Evolutionary conservation across 208 protist species (phyloP), one percentile per base, ranked within the genome.

Genomic region (Leishmania guyanensis): DNA sequence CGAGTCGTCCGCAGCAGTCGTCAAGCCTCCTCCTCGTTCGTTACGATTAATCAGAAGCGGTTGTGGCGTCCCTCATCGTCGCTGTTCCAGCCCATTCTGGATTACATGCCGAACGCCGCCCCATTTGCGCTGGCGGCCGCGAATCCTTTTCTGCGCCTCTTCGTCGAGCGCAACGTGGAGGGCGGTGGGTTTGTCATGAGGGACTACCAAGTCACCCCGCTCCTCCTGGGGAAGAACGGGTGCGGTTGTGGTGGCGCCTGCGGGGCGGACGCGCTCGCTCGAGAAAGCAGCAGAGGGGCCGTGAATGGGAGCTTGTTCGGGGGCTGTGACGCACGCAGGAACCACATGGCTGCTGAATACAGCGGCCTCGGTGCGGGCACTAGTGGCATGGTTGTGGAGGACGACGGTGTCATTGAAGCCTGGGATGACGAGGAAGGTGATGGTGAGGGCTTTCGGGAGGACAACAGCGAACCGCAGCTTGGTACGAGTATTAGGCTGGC

Each of bases 101-200:
- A 85, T 39, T 94, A 86, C 76, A 89, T 93, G 73, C 75, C 83
- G 20, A 53, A 69, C 43, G 5, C 78, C 14, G 83, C 87, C 16
- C 82, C 85, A 54, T 85, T 88, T 36, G 87, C 79, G 43, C 88
- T 87, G 56, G 89, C 77, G 3, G 85, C 82, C 26, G 87, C 79
- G 1, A 88, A 86, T 65, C 90, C 88, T 10, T 82, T 80, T 79
- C 75, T 90, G 16, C 86, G 89, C 65, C 83, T 92, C 9, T 91
- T 82, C 75, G 85, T 87, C 9, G 89, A 92, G 79, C 84, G 87
- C 5, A 85, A 84, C 43, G 80, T 74, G 60, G 77, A 77, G 22
- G 78, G 86, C 29, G 82, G 78, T 1, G 87, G 80, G 10, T 84
- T 87, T 22, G 20, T 29, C 12, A 66, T 86, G 33, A 62, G 86